Evolutionary conservation across 2,329 filamentous ascomycete species (phyloP).

Genomic region (Penicillium occitanis): DNA sequence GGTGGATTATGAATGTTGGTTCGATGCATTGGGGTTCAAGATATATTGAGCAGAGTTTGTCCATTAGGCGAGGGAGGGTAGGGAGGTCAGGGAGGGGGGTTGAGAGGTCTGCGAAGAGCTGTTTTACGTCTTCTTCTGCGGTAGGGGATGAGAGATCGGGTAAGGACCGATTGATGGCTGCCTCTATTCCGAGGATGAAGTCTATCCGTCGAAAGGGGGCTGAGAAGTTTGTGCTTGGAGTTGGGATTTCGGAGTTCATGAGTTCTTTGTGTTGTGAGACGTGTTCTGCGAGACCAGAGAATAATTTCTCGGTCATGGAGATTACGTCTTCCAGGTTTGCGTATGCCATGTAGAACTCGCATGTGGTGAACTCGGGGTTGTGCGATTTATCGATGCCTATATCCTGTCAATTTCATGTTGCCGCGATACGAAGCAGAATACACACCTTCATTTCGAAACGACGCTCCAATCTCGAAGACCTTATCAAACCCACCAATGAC

Average conservation of each 20-base stretch:
- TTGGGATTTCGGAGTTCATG: constrained; percentile 41
- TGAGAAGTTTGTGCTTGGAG: constrained; percentile 58
- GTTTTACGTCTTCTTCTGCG: constrained; percentile 60
- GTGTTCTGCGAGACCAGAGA: constrained; percentile 59
- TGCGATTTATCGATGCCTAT: constrained; percentile 74
- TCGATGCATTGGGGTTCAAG: constrained; percentile 72
- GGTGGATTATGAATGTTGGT: constrained; percentile 84
- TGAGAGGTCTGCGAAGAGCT: constrained; percentile 53
- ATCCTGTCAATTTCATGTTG: constrained; percentile 23
- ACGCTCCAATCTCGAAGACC: constrained; percentile 89
- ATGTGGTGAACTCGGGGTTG: constrained; percentile 96
- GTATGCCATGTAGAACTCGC: constrained; percentile 93
- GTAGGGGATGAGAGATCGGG: constrained; percentile 59
- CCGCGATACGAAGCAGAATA: not conserved
- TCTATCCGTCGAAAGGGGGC: constrained; percentile 65
- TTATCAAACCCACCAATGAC: constrained; percentile 84
- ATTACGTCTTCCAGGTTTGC: constrained; percentile 75
- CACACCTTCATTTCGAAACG: constrained; percentile 85
- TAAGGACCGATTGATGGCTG: constrained; percentile 62
- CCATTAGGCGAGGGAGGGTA: constrained; percentile 71
- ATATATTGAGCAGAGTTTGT: constrained; percentile 72
- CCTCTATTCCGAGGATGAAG: constrained; percentile 78
- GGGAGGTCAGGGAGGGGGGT: constrained; percentile 53
- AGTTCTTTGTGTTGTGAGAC: constrained; percentile 47
- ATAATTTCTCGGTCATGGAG: constrained; percentile 68